A percentile compares a stretch with the other conserved stretches of the same genome.
These are phyloP conservation scores for Moesziomyces sp. DNA, from an alignment of 1,284 basidiomycete species.

Conservation along the genomic window DNA sequence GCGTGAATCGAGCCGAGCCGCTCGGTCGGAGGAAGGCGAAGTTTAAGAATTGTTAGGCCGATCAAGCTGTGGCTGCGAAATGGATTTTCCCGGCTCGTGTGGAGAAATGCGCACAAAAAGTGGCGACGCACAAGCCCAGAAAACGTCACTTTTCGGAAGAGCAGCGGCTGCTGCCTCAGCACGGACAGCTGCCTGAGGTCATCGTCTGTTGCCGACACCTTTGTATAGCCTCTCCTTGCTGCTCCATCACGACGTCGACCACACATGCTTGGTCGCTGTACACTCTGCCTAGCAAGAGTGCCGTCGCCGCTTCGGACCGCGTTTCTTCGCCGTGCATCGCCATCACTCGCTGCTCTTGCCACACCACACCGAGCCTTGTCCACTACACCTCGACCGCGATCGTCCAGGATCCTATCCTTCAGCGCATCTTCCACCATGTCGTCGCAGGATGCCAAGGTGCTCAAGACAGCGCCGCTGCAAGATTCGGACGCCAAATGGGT, in stretches of 20 bases:
- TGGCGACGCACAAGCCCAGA: slow-evolving; percentile 4
- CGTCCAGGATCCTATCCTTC: slow-evolving; percentile 12
- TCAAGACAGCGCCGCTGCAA: slow-evolving; percentile 41
- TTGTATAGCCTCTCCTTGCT: neutral
- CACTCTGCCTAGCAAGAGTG: slow-evolving; percentile 7
- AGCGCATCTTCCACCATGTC: slow-evolving; percentile 33
- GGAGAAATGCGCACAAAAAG: slow-evolving; percentile 1
- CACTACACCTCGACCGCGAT: neutral
- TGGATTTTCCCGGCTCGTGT: neutral
- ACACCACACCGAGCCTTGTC: neutral
- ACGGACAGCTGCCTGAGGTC: slow-evolving; percentile 8
- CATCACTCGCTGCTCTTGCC: neutral
- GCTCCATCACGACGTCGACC: neutral
- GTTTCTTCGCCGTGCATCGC: neutral
- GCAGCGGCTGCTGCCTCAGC: neutral
- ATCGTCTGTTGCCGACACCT: slow-evolving; percentile 2
- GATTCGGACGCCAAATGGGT: slow-evolving; percentile 64
- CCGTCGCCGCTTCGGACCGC: slow-evolving; percentile 9
- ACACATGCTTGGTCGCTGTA: slow-evolving; percentile 22
- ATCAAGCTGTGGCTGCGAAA: too few species aligned
- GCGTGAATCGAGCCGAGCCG: too few species aligned
- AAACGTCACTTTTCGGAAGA: slow-evolving; percentile 10
- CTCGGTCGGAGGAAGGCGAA: too few species aligned
- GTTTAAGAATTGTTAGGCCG: neutral
- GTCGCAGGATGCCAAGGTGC: slow-evolving; percentile 43